These are phyloP conservation scores for Simplicillium sp. DNA, from an alignment of 2,329 filamentous ascomycete genomes.

Conservation along the genomic window DNA sequence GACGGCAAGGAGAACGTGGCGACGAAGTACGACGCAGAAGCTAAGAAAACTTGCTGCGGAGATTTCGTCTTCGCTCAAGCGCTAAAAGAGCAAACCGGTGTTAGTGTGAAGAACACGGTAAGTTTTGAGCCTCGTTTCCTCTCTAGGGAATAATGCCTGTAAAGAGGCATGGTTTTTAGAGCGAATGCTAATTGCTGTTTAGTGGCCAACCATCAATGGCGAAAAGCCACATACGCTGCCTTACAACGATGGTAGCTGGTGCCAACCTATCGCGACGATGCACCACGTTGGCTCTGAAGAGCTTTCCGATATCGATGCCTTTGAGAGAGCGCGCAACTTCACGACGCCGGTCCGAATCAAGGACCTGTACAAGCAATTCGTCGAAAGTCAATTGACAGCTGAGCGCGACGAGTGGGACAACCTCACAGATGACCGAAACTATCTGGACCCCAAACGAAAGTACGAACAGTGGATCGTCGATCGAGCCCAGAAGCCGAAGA, in stretches of 20 bases:
- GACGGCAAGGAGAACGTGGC: slow-evolving; percentile 31
- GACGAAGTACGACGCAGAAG: slow-evolving; percentile 33
- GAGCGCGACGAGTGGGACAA: slow-evolving; percentile 44
- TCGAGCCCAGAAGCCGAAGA: slow-evolving; percentile 21
- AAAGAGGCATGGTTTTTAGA: too few species aligned
- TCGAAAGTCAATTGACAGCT: slow-evolving; percentile 27
- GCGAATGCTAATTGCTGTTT: slow-evolving; percentile 5
- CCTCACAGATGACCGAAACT: slow-evolving; percentile 32
- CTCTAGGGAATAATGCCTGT: too few species aligned
- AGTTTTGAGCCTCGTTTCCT: too few species aligned
- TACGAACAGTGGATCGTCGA: slow-evolving; percentile 21
- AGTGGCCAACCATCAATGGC: slow-evolving; percentile 46
- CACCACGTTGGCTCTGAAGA: slow-evolving; percentile 43
- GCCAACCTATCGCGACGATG: slow-evolving; percentile 46
- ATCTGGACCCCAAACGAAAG: slow-evolving; percentile 22
- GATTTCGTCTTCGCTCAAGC: slow-evolving; percentile 39
- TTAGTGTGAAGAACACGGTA: slow-evolving; percentile 31
- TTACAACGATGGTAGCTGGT: slow-evolving; percentile 39
- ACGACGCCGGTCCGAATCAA: slow-evolving; percentile 27
- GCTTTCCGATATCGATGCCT: slow-evolving; percentile 39
- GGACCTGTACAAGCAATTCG: slow-evolving; percentile 37
- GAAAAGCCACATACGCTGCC: slow-evolving; percentile 43
- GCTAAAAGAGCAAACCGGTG: slow-evolving; percentile 31
- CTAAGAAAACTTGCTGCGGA: slow-evolving; percentile 36
- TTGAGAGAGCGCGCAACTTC: slow-evolving; percentile 31